Evolutionary conservation across 2,329 filamentous ascomycete species (phyloP).

Genomic region (Grosmannia serpens): DNA sequence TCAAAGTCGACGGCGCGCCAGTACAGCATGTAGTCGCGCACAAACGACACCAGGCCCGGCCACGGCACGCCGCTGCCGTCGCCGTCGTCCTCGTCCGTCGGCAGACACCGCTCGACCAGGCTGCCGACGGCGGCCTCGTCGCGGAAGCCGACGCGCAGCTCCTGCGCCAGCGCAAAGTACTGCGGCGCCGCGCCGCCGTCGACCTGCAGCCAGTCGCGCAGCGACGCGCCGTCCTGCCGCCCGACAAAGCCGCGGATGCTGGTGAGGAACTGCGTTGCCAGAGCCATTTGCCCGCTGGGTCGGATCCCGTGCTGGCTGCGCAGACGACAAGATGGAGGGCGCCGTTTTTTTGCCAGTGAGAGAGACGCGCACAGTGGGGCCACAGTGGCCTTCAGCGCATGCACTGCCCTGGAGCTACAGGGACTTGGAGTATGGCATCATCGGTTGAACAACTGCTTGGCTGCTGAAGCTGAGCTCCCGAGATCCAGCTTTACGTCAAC

Average conservation of each 20-base stretch:
- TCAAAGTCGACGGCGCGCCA: conserved; percentile 70
- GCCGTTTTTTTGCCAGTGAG: not conserved
- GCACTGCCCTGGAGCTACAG: not conserved
- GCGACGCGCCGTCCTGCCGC: conserved; percentile 42
- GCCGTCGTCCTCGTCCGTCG: conserved; percentile 52
- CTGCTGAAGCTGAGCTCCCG: too few relatives aligned
- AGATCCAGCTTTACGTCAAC: too few relatives aligned
- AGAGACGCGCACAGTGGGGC: not conserved
- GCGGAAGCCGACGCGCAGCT: conserved; percentile 51
- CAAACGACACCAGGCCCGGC: conserved; percentile 67
- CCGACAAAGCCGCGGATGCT: conserved; percentile 12
- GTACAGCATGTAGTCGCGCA: conserved; percentile 71
- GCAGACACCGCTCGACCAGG: conserved; percentile 52
- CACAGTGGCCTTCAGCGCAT: not conserved
- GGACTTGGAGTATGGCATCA: too few relatives aligned
- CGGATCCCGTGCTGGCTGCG: not conserved
- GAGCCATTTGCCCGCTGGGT: conserved; percentile 7
- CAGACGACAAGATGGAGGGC: not conserved
- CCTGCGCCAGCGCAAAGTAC: conserved; percentile 56
- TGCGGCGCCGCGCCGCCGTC: conserved; percentile 58
- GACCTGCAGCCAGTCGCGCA: conserved; percentile 62
- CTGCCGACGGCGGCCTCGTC: conserved; percentile 42
- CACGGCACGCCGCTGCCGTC: conserved; percentile 55
- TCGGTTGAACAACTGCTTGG: too few relatives aligned
- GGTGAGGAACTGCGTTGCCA: conserved; percentile 12